Evolutionary conservation across 2,329 filamentous ascomycete species (phyloP).

Genomic region (Ophidiomyces ophidiicola): DNA sequence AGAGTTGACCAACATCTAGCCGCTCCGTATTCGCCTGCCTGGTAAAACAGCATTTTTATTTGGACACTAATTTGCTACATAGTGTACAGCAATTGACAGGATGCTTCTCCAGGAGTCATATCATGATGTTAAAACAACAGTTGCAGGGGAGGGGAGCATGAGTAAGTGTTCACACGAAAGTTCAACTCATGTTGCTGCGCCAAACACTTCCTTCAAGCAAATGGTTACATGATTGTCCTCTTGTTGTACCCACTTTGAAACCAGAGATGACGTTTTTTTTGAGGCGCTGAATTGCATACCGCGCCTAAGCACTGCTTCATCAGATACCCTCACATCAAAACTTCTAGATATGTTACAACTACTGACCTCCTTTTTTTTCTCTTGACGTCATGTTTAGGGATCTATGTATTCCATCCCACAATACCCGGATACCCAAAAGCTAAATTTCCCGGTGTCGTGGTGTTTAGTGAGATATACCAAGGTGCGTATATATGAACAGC

Average conservation of each 20-base stretch:
- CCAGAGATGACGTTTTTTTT: neutral
- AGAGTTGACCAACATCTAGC: too few species aligned
- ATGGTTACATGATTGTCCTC: too few species aligned
- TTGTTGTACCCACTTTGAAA: too few species aligned
- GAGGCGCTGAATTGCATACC: neutral
- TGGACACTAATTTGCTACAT: too few species aligned
- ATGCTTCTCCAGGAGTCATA: slow-evolving; percentile 51
- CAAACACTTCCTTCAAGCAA: too few species aligned
- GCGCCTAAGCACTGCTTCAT: neutral
- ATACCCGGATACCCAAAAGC: slow-evolving; percentile 79
- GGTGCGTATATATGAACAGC: slow-evolving; percentile 39
- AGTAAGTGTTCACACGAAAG: slow-evolving; percentile 30
- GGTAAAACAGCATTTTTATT: too few species aligned
- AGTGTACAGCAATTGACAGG: too few species aligned
- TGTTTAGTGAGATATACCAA: slow-evolving; percentile 95
- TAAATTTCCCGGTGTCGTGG: slow-evolving; percentile 73
- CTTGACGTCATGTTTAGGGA: too few species aligned
- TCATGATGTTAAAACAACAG: slow-evolving; percentile 48
- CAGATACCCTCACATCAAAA: slow-evolving; percentile 7
- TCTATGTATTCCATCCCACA: slow-evolving; percentile 78
- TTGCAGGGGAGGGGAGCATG: slow-evolving; percentile 45
- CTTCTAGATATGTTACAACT: slow-evolving; percentile 5
- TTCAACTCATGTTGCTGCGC: neutral
- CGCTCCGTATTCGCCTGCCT: too few species aligned
- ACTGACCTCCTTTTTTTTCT: neutral